Conservation (phyloP, 257 asterid species). For the Solanum virginianum region DNA sequence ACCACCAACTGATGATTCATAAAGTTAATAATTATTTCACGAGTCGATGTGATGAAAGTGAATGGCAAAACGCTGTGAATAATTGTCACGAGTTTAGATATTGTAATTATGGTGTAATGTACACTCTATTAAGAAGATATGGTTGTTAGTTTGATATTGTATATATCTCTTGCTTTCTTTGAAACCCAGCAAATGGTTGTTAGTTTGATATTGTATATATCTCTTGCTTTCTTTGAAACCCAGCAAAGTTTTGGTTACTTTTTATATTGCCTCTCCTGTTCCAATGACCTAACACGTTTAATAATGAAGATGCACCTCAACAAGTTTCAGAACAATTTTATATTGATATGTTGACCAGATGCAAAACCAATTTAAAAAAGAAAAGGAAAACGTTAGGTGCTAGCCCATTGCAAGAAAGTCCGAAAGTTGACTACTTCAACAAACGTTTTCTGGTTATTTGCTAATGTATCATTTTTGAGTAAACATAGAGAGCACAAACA, state of each 20-base stretch:
- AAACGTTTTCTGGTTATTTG: background rate
- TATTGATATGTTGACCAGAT: background rate
- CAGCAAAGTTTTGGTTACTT: background rate
- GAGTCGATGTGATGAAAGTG: background rate
- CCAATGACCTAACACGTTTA: background rate
- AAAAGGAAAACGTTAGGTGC: background rate
- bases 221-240: background rate
- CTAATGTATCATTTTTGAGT: background rate
- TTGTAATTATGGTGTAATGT: background rate
- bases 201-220: background rate
- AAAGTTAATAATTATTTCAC: background rate
- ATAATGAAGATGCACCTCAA: background rate
- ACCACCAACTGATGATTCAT: too few species aligned
- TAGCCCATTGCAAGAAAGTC: background rate
- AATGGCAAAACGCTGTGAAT: background rate
- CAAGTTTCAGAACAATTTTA: background rate
- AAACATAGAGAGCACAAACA: background rate
- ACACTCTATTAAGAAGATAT: background rate
- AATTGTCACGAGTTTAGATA: background rate
- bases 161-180: background rate
- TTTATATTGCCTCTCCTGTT: background rate
- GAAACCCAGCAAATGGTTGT: background rate
- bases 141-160: background rate
- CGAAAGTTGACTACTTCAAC: background rate
- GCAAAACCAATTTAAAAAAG: background rate